These are phyloP conservation scores for Paramecium caudatum DNA, from an alignment of 73 alveolate genomes.

Conservation along the genomic window DNA sequence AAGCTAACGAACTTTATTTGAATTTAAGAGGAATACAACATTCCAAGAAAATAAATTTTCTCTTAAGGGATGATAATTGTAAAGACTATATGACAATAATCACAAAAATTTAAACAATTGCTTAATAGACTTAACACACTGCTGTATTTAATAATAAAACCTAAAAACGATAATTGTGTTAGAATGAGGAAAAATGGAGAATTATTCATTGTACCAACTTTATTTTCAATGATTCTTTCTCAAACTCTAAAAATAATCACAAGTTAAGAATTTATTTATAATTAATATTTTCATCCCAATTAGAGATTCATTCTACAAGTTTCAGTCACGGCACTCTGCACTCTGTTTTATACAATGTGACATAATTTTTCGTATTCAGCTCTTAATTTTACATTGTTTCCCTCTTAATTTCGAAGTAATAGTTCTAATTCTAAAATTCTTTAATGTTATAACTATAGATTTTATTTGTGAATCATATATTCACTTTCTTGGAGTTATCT, in stretches of 20 bases:
- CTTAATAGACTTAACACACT: too few relatives aligned
- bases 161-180: too few relatives aligned
- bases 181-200: too few relatives aligned
- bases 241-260: not conserved
- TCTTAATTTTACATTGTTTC: not conserved
- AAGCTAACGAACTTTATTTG: too few relatives aligned
- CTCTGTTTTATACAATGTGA: conserved; percentile 8
- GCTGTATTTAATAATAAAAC: too few relatives aligned
- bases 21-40: too few relatives aligned
- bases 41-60: too few relatives aligned
- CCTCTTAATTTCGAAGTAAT: conserved; percentile 37
- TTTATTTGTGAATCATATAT: conserved; percentile 29
- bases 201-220: too few relatives aligned
- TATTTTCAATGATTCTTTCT: too few relatives aligned
- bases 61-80: too few relatives aligned
- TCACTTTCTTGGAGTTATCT: conserved; percentile 24
- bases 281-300: not conserved
- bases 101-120: too few relatives aligned
- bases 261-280: not conserved
- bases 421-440: conserved; percentile 57
- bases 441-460: conserved; percentile 32
- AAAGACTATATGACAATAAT: too few relatives aligned
- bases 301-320: conserved; percentile 52
- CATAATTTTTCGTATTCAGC: conserved; percentile 62
- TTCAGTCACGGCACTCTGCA: conserved; percentile 1